Evolutionary conservation across 345 rosid genomes (phyloP).

Genomic region (Stellera chamaejasme): DNA sequence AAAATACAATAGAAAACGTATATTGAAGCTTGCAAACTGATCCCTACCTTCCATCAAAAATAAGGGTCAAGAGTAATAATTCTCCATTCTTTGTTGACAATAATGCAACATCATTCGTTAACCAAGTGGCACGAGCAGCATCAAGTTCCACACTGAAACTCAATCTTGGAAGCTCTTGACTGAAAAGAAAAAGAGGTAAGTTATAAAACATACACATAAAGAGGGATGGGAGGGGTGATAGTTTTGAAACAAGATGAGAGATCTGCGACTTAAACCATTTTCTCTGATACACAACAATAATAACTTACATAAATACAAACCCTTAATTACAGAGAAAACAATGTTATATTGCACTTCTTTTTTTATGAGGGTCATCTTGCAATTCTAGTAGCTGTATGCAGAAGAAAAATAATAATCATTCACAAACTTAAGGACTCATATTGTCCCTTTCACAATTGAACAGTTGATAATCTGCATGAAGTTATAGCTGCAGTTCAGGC

Average conservation of each 20-base stretch:
- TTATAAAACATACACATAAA: background rate
- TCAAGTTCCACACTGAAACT: slow-evolving; percentile 87
- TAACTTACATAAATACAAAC: no score
- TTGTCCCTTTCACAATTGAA: no score
- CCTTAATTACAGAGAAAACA: no score
- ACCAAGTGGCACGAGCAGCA: slow-evolving; percentile 87
- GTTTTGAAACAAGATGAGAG: background rate
- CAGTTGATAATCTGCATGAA: no score
- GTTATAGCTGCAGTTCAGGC: no score
- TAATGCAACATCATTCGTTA: slow-evolving; percentile 72
- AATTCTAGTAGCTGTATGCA: no score
- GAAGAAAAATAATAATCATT: no score
- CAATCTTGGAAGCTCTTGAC: slow-evolving; percentile 91
- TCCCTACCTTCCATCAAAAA: slow-evolving; percentile 86
- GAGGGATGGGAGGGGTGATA: background rate
- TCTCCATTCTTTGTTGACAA: slow-evolving; percentile 90
- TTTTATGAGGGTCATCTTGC: no score
- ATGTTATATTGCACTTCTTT: no score
- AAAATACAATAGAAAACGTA: slow-evolving; percentile 2
- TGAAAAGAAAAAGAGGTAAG: slow-evolving; percentile 25
- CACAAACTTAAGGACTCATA: no score
- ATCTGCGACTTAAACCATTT: background rate
- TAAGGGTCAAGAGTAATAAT: slow-evolving; percentile 71
- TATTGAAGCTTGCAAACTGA: background rate
- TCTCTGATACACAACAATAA: no score